Evolutionary conservation across 1,139 yeast species (phyloP).

Genomic region (Candida anutae): DNA sequence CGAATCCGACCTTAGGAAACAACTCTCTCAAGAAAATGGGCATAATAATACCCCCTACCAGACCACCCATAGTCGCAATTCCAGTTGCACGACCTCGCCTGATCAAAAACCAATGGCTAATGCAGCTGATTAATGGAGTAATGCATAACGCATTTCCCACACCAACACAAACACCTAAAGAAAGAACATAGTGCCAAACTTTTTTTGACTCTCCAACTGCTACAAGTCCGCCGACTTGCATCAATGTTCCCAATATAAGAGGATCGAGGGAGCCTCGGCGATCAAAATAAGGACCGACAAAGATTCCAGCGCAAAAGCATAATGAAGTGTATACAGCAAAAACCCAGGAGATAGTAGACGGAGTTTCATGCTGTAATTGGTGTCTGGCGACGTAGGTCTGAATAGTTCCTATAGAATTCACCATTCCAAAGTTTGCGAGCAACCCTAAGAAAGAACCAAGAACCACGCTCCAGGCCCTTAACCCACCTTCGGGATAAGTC

Average conservation of each 20-base stretch:
- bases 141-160: constrained; percentile 28
- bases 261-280: constrained; percentile 22
- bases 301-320: constrained; percentile 23
- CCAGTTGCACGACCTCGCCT: constrained; percentile 31
- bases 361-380: constrained; percentile 16
- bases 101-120: constrained; percentile 31
- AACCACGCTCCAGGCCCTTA: constrained; percentile 24
- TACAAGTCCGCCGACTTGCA: constrained; percentile 26
- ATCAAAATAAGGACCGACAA: constrained; percentile 33
- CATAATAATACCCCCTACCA: constrained; percentile 30
- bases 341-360: constrained; percentile 25
- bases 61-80: constrained; percentile 32
- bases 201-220: constrained; percentile 22
- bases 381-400: constrained; percentile 27
- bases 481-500: constrained; percentile 23
- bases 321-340: constrained; percentile 28
- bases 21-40: constrained; percentile 27
- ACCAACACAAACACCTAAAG: constrained; percentile 28
- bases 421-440: constrained; percentile 22
- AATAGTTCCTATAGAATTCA: constrained; percentile 30
- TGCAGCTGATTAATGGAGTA: constrained; percentile 29
- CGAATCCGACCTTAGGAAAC: constrained; percentile 23
- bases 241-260: constrained; percentile 17
- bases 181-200: constrained; percentile 28
- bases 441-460: constrained; percentile 28